Base-by-base conservation (phyloP, 176 grass and related monocot genomes). In the Cenchrus americanus region DNA sequence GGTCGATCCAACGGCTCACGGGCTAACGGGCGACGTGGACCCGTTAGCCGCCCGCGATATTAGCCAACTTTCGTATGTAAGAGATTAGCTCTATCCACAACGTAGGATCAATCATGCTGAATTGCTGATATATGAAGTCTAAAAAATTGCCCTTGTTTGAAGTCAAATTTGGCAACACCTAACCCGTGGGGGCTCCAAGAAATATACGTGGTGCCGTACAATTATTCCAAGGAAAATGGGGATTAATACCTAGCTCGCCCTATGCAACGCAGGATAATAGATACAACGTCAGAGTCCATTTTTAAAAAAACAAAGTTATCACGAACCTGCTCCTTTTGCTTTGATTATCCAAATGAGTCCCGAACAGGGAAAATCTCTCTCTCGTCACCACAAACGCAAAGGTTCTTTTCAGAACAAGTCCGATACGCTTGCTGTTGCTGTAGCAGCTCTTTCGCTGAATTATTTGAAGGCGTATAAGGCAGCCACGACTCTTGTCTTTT, bases 221-320 rank as follows among this genome's bases (percentile, higher is more conserved):
- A 85, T 85, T 41, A 85, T 79, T 78, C 41, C 0, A 85, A 26
- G 8, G 42, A 79, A 66, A 81, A 58, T 13, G 24, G 10, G 44
- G 27, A 14, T 17, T 52, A 55, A 3, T 4, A 37, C 34, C 27
- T 14, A 5, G 66, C 42, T 55, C 37, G 26, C 32, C 71, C 27
- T 1, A 37, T 69, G 55, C 41, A 62, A 60, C 42, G 8, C 11
- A 41, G 54, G 26, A 30, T 30, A 80, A 18, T 1, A 66, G 26
- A 30, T 30, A 80, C 12, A 0, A 66, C 61, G 69, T 66, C 78
- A 81, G 27, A 12, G 10, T 24, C 41, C 13, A 44, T 26, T 58
- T 54, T 40, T 41, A 13, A 47, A 7, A 58, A 77, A 44, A 5
- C 14, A 8, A 59, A 44, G 55, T 61, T 76, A 76, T 76, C 73